Evolutionary conservation across 257 asterid genomes (phyloP).

Genomic region (Penstemon eatonii): DNA sequence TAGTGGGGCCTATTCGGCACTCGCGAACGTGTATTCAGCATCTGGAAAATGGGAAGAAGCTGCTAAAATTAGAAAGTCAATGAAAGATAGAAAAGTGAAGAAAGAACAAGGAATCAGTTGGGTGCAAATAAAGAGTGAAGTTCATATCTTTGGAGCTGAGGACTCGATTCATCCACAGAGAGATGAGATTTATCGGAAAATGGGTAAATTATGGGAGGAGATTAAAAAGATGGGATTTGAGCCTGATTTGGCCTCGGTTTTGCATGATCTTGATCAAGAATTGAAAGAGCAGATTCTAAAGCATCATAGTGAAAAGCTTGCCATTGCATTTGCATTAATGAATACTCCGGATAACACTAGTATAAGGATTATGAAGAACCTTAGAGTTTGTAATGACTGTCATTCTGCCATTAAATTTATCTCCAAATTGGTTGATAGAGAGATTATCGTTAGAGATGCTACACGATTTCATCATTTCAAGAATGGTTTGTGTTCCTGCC

Average conservation of each 20-base stretch:
- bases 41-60: constrained; percentile 90
- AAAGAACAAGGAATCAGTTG: constrained; percentile 94
- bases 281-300: constrained; percentile 75
- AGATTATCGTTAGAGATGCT: constrained; percentile 71
- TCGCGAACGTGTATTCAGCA: constrained; percentile 76
- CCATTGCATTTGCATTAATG: constrained; percentile 73
- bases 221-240: constrained; percentile 77
- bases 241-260: constrained; percentile 71
- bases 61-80: constrained; percentile 66
- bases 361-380: constrained; percentile 85
- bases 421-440: constrained; percentile 60
- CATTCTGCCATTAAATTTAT: constrained; percentile 78
- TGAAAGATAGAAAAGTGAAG: constrained; percentile 82
- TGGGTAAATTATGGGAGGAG: constrained; percentile 71
- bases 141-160: constrained; percentile 80
- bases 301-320: constrained; percentile 91
- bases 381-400: constrained; percentile 87
- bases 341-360: constrained; percentile 68
- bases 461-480: constrained; percentile 87
- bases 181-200: constrained; percentile 48
- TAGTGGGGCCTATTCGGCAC: constrained; percentile 85
- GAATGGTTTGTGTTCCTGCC: constrained; percentile 74
- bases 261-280: constrained; percentile 80
- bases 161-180: constrained; percentile 76
- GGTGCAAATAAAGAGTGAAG: constrained; percentile 65